Percentiles rank a stretch among this genome's conserved stretches.
Conservation (phyloP, 2,329 filamentous ascomycete species). For the Akanthomyces dipterigenus region DNA sequence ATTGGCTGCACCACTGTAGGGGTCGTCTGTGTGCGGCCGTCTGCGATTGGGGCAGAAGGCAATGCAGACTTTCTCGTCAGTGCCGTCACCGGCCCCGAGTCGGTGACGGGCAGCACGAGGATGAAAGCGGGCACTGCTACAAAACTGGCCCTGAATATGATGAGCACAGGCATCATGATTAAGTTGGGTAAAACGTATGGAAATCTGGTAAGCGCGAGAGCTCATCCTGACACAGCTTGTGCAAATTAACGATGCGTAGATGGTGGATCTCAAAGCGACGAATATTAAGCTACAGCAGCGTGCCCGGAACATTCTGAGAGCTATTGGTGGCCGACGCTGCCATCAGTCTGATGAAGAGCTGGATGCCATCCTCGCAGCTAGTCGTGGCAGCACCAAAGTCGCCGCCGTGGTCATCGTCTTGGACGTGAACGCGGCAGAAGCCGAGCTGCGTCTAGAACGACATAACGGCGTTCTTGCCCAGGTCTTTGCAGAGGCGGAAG, state of each 20-base stretch:
- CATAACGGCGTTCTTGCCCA: conserved; percentile 15
- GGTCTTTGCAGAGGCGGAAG: conserved; percentile 14
- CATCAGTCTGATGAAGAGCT: conserved; percentile 16
- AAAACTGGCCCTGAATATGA: conserved; percentile 35
- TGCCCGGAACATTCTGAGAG: conserved; percentile 19
- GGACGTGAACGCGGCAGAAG: conserved; percentile 15
- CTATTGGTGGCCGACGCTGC: conserved; percentile 15
- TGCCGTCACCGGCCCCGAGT: conserved; percentile 34
- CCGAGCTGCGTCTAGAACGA: conserved; percentile 14
- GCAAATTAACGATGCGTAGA: conserved; percentile 12
- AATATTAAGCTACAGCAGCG: conserved; percentile 28
- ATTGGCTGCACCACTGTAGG: conserved; percentile 31
- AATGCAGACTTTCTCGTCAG: conserved; percentile 26
- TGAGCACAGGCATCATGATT: conserved; percentile 36
- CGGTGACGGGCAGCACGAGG: conserved; percentile 38
- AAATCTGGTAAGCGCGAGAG: conserved; percentile 27
- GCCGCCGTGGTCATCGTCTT: conserved; percentile 10
- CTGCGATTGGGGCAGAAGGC: conserved; percentile 18
- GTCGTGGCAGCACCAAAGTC: conserved; percentile 14
- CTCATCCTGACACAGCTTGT: conserved; percentile 8
- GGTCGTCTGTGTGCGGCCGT: conserved; percentile 31
- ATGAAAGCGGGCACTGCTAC: conserved; percentile 39
- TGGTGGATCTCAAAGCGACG: conserved; percentile 30
- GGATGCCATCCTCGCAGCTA: conserved; percentile 14
- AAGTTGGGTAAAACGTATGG: conserved; percentile 34